A percentile compares a stretch with the other conserved stretches of the same genome.
phyloP scores from a whole-genome alignment of 2,329 filamentous ascomycete genomes.

The Xylariaceae sp. region DNA sequence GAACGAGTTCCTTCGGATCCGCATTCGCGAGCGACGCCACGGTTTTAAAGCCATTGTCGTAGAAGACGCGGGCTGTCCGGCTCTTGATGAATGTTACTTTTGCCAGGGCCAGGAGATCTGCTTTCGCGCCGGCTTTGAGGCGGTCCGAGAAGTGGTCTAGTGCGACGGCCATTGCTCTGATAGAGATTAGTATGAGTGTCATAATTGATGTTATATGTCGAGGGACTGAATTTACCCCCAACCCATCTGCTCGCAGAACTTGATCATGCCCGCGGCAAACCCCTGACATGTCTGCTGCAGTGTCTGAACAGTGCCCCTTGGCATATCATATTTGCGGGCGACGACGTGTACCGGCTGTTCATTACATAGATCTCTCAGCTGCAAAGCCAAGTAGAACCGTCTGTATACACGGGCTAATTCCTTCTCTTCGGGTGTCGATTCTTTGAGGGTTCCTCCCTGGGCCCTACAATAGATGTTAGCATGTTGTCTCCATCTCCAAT shows the following conservation, averaged over 20 bases:
- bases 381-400: slow-evolving; percentile 69
- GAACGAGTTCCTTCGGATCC: slow-evolving; percentile 60
- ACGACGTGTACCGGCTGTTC: slow-evolving; percentile 67
- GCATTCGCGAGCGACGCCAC: slow-evolving; percentile 65
- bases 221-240: slow-evolving; percentile 51
- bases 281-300: slow-evolving; percentile 71
- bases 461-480: slow-evolving; percentile 44
- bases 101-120: slow-evolving; percentile 65
- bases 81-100: slow-evolving; percentile 73
- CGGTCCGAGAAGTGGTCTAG: slow-evolving; percentile 72
- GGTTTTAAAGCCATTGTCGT: slow-evolving; percentile 69
- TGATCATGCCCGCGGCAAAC: slow-evolving; percentile 73
- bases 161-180: slow-evolving; percentile 61
- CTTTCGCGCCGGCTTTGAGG: slow-evolving; percentile 64
- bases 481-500: slow-evolving; percentile 2
- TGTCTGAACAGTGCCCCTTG: slow-evolving; percentile 65
- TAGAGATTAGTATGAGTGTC: slow-evolving; percentile 8
- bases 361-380: slow-evolving; percentile 73
- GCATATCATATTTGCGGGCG: slow-evolving; percentile 63
- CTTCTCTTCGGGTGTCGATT: slow-evolving; percentile 55
- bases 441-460: slow-evolving; percentile 59
- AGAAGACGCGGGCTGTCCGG: slow-evolving; percentile 66
- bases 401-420: slow-evolving; percentile 60
- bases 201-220: neutral
- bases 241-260: slow-evolving; percentile 71